Percentiles rank a stretch among this genome's conserved stretches.
Conservation (phyloP, 169 alveolate genomes). For the Cryptosporidium sp. region DNA sequence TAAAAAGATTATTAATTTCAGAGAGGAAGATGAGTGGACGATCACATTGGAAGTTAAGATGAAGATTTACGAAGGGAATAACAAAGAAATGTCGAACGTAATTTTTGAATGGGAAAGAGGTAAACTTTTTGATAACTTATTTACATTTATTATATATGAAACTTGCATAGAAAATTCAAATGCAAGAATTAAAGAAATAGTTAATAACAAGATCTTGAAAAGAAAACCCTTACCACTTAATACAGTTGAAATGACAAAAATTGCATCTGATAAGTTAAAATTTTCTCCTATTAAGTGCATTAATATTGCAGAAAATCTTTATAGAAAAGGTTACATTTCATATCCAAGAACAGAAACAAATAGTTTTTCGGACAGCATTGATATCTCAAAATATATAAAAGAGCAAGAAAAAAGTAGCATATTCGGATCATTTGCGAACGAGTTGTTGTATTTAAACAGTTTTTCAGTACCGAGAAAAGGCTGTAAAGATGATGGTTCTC, state of each 20-base stretch:
- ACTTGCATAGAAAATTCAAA: slow-evolving; percentile 34
- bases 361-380: slow-evolving; percentile 90
- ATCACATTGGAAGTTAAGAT: slow-evolving; percentile 84
- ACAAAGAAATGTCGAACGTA: slow-evolving; percentile 21
- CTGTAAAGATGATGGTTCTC: slow-evolving; percentile 96
- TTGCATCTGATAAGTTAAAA: slow-evolving; percentile 86
- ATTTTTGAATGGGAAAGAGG: slow-evolving; percentile 86
- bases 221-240: slow-evolving; percentile 88
- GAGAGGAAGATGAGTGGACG: slow-evolving; percentile 93
- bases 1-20: slow-evolving; percentile 90
- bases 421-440: slow-evolving; percentile 93
- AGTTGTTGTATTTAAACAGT: slow-evolving; percentile 80
- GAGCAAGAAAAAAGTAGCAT: slow-evolving; percentile 82
- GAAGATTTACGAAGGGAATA: slow-evolving; percentile 73
- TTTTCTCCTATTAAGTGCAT: slow-evolving; percentile 91
- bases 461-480: slow-evolving; percentile 89
- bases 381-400: slow-evolving; percentile 85
- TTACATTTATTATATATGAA: slow-evolving; percentile 75
- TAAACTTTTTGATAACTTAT: slow-evolving; percentile 84
- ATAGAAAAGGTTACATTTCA: slow-evolving; percentile 92
- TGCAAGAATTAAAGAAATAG: slow-evolving; percentile 79
- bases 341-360: slow-evolving; percentile 99
- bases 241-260: slow-evolving; percentile 88
- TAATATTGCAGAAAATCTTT: slow-evolving; percentile 96
- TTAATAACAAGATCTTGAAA: slow-evolving; percentile 78